phyloP scores from a whole-genome alignment of 352 stramenopile species.

The Phytophthora melonis region DNA sequence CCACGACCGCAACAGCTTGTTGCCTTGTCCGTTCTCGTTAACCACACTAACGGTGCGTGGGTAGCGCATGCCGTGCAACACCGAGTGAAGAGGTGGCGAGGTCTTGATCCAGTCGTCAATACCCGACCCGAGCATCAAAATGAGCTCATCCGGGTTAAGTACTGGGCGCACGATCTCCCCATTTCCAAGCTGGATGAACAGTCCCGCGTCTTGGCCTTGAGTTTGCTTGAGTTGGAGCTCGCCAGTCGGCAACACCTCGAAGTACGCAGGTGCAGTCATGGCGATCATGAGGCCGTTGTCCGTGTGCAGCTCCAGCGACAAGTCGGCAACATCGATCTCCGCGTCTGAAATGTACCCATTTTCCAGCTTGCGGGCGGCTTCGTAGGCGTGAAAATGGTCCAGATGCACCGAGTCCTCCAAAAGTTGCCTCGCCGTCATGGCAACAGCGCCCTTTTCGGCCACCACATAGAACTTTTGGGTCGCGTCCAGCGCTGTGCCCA shows the following conservation, averaged over 20 bases:
- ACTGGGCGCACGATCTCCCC: slow-evolving; percentile 68
- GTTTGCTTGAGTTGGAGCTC: slow-evolving; percentile 54
- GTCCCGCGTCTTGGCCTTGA: slow-evolving; percentile 63
- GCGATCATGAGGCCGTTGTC: slow-evolving; percentile 82
- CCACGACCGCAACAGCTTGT: slow-evolving; percentile 67
- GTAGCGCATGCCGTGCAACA: slow-evolving; percentile 83
- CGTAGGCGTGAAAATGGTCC: slow-evolving; percentile 86
- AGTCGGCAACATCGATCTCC: slow-evolving; percentile 39
- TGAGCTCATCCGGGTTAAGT: slow-evolving; percentile 73
- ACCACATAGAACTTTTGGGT: slow-evolving; percentile 61
- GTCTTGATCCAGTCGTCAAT: slow-evolving; percentile 81
- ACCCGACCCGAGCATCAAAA: slow-evolving; percentile 84
- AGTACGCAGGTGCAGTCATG: slow-evolving; percentile 80
- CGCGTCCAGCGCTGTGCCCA: slow-evolving; percentile 66
- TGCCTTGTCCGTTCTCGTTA: slow-evolving; percentile 35
- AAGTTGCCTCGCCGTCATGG: slow-evolving; percentile 64
- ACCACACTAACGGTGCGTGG: slow-evolving; percentile 54
- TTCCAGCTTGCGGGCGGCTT: slow-evolving; percentile 34
- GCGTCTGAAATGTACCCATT: slow-evolving; percentile 12
- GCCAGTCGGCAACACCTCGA: slow-evolving; percentile 56
- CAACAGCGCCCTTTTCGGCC: slow-evolving; percentile 35
- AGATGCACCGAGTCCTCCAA: slow-evolving; percentile 78
- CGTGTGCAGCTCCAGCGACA: slow-evolving; percentile 81
- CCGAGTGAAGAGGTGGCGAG: slow-evolving; percentile 56
- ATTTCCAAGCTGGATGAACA: slow-evolving; percentile 69